Evolutionary conservation across 345 rosid genomes (phyloP).

Genomic region (Citrus medica): DNA sequence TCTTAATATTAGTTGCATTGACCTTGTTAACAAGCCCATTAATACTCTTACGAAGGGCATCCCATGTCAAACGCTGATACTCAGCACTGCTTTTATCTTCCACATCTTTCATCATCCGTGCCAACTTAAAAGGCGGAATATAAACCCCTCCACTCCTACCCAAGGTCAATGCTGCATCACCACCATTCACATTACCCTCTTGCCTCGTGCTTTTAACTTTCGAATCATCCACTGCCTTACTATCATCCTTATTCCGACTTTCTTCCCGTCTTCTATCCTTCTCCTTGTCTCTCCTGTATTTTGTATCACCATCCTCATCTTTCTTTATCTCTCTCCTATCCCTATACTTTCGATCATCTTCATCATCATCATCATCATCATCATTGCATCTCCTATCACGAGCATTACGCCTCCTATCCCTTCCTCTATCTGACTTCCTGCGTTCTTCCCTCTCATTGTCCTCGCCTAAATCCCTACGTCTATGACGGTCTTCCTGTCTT

Average conservation of each 20-base stretch:
- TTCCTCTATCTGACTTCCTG: slow-evolving; percentile 7
- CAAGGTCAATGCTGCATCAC: slow-evolving; percentile 19
- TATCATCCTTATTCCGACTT: slow-evolving; percentile 19
- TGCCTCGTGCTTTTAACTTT: slow-evolving; percentile 20
- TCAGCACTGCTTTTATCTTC: slow-evolving; percentile 79
- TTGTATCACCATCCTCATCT: slow-evolving; percentile 23
- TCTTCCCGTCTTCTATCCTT: slow-evolving; percentile 31
- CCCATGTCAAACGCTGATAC: slow-evolving; percentile 92
- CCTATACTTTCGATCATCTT: slow-evolving; percentile 1
- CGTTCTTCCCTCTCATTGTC: slow-evolving; percentile 21
- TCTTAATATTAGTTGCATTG: slow-evolving; percentile 79
- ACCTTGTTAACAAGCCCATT: slow-evolving; percentile 91
- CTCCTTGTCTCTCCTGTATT: slow-evolving; percentile 24
- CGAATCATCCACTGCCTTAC: slow-evolving; percentile 21
- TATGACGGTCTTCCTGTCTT: slow-evolving; percentile 26
- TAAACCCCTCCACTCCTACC: slow-evolving; percentile 84
- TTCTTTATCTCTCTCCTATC: slow-evolving; percentile 20
- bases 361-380: background rate
- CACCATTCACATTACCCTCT: slow-evolving; percentile 39
- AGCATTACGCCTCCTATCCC: background rate
- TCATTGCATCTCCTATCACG: too few relatives aligned
- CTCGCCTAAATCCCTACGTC: slow-evolving; percentile 21
- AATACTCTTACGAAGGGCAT: slow-evolving; percentile 92
- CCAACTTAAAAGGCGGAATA: slow-evolving; percentile 86
- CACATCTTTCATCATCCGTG: slow-evolving; percentile 85